Base-by-base conservation (phyloP, 768 basidiomycete species). In the Antrodiella citrinella region DNA sequence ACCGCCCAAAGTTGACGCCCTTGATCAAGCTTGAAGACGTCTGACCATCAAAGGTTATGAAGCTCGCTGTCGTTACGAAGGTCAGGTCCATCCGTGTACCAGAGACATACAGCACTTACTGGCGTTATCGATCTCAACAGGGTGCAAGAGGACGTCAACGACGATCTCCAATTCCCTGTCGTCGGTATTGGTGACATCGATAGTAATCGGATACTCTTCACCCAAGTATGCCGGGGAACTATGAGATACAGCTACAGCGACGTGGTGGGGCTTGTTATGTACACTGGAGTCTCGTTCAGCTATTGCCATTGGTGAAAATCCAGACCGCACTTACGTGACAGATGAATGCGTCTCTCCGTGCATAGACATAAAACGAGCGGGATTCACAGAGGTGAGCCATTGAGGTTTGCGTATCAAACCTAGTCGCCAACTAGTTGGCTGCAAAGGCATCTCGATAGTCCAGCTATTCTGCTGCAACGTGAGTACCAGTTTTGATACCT, bases 141-240 rank as follows among this genome's bases (percentile, higher is more conserved):
- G 92, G 48, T 91, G 90, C 26, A 97, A 65, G 50, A 95, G 70
- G 3, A 88, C 75, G 49, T 92, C 87, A 9, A 91, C 69, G 3
- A 74, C 67, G 11, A 90, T 67, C 13, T 87, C 80, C 10, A 97
- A 65, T 21, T 81, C 74, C 18, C 80, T 72, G 43, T 78, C 77
- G 61, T 96, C 92, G 3, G 68, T 59, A 60, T 93, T 96, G 3
- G 68, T 77, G 12, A 95, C 72, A 43, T 79, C 72, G 39, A 97
- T 70, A 10, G 63, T 61, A 56, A 97, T 83, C 0, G 86, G 82
- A 59, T 86, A 89, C 42, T 77, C 74, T 63, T 96, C 94, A 54
- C 87, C 83, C 26, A 95, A 65, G 62, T 84, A 88, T 1, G 90
- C 91, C 0, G 87, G 86, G 1, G 75, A 64, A 0, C 75, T 67